Percentiles rank a stretch among this genome's conserved stretches.
phyloP scores from a whole-genome alignment of 345 rosid genomes.

The Fremontodendron californicum region DNA sequence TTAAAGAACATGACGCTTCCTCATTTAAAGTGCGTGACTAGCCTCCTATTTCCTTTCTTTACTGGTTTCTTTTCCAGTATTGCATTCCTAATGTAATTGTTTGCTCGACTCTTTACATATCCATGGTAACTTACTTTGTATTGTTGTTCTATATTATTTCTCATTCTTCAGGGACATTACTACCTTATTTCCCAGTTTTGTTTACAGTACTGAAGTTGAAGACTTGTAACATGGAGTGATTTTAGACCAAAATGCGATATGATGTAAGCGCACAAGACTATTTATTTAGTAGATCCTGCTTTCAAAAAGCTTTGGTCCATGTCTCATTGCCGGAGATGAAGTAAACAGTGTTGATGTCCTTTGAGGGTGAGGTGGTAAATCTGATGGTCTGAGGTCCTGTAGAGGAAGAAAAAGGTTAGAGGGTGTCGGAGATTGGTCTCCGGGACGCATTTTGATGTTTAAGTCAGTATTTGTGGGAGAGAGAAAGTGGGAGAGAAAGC shows the following conservation, averaged over 20 bases:
- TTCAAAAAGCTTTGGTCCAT: neutral
- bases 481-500: too few relatives aligned
- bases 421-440: too few relatives aligned
- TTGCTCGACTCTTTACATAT: neutral
- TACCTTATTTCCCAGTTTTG: slow-evolving; percentile 47
- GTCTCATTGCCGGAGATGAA: neutral
- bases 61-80: neutral
- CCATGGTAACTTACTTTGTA: neutral
- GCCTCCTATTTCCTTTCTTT: neutral
- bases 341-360: neutral
- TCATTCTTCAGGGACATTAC: slow-evolving; percentile 44
- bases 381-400: too few relatives aligned
- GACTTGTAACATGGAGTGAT: slow-evolving; percentile 21
- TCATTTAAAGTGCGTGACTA: slow-evolving; percentile 39
- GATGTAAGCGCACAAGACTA: neutral
- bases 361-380: too few relatives aligned
- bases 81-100: neutral
- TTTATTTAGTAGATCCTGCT: neutral
- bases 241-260: neutral
- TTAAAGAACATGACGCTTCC: slow-evolving; percentile 67
- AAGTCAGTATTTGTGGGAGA: too few relatives aligned
- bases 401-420: too few relatives aligned
- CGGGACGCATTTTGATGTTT: too few relatives aligned
- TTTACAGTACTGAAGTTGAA: slow-evolving; percentile 41
- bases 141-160: neutral